A percentile compares a stretch with the other conserved stretches of the same genome.
Evolutionary conservation across 306 rosid species (phyloP).

Genomic region (Luffa acutangula): DNA sequence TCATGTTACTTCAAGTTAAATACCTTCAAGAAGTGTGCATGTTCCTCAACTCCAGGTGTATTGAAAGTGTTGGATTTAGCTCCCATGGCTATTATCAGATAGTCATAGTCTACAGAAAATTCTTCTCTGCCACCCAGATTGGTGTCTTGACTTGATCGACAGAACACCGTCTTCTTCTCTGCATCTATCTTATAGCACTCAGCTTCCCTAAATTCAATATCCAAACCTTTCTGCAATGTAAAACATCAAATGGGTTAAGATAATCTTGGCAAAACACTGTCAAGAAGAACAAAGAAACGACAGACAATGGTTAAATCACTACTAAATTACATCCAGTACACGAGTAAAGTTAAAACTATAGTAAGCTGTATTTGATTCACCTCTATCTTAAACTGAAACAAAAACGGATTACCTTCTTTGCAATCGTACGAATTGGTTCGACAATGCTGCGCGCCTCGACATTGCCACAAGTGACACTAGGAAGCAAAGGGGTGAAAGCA

Average conservation of each 20-base stretch:
- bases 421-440: constrained; percentile 59
- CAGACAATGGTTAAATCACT: background rate
- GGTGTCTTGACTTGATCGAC: constrained; percentile 36
- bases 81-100: constrained; percentile 52
- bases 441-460: constrained; percentile 72
- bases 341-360: background rate
- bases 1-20: background rate
- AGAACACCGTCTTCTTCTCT: constrained; percentile 37
- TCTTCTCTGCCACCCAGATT: constrained; percentile 43
- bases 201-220: constrained; percentile 45
- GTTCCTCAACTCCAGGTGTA: constrained; percentile 74
- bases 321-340: background rate
- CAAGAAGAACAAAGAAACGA: background rate
- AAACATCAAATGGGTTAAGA: background rate
- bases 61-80: constrained; percentile 74
- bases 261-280: background rate
- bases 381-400: background rate
- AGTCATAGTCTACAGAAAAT: constrained; percentile 59
- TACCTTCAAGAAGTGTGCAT: constrained; percentile 77
- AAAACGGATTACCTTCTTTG: constrained; percentile 28
- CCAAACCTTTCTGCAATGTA: constrained; percentile 39
- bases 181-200: constrained; percentile 66
- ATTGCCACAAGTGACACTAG: constrained; percentile 70
- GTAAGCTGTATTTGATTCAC: background rate
- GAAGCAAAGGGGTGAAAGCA: constrained; percentile 76